phyloP scores from a whole-genome alignment of 352 stramenopile species.

The Phytophthora idaei region DNA sequence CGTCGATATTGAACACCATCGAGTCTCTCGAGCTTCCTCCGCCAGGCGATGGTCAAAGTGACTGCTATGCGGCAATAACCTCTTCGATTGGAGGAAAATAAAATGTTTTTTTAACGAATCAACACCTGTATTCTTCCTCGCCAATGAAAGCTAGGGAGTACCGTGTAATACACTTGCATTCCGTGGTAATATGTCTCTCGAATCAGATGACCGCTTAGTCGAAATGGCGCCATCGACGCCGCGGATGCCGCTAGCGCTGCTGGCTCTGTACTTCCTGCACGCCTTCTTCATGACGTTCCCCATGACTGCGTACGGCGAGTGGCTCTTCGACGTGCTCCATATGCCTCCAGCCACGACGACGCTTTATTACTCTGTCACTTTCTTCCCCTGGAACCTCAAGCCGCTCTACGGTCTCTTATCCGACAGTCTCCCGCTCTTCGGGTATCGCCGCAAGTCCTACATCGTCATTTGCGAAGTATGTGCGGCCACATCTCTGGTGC shows the following conservation, averaged over 20 bases:
- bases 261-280: slow-evolving; percentile 83
- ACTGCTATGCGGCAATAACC: slow-evolving; percentile 1
- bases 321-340: slow-evolving; percentile 79
- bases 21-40: slow-evolving; percentile 29
- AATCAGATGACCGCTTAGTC: slow-evolving; percentile 11
- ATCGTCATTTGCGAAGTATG: slow-evolving; percentile 75
- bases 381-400: slow-evolving; percentile 90
- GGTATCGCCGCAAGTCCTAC: slow-evolving; percentile 85
- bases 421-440: slow-evolving; percentile 72
- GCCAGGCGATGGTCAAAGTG: slow-evolving; percentile 21
- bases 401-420: slow-evolving; percentile 81
- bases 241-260: slow-evolving; percentile 49
- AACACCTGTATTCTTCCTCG: slow-evolving; percentile 11
- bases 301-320: slow-evolving; percentile 76
- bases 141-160: slow-evolving; percentile 36
- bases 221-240: slow-evolving; percentile 6
- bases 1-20: slow-evolving; percentile 78
- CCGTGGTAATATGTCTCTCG: slow-evolving; percentile 6
- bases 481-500: slow-evolving; percentile 57
- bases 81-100: slow-evolving; percentile 1
- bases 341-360: slow-evolving; percentile 79
- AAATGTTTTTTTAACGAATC: slow-evolving; percentile 25
- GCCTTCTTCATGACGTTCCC: slow-evolving; percentile 79
- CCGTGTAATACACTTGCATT: not conserved
- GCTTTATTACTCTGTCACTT: slow-evolving; percentile 83